Conservation (phyloP, 495 filamentous ascomycete species). For the Xylaria cubensis region DNA sequence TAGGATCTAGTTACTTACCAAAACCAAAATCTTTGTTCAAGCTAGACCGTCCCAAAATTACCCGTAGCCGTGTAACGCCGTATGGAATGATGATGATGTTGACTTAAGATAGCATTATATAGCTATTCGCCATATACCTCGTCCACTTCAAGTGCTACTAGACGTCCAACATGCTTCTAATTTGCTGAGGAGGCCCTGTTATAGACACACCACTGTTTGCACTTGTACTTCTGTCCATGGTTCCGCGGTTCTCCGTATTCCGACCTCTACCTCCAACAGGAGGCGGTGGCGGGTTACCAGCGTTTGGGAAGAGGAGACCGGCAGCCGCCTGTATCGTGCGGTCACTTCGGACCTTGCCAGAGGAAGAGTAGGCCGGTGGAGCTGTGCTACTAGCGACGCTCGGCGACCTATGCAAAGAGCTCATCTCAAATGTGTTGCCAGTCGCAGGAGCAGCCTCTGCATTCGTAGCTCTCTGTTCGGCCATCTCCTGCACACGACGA, state of each 20-base stretch:
- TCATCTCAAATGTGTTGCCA: slow-evolving; percentile 47
- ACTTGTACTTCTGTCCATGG: slow-evolving; percentile 42
- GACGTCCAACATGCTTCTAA: slow-evolving; percentile 66
- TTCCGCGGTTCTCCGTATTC: slow-evolving; percentile 25
- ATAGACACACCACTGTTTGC: slow-evolving; percentile 42
- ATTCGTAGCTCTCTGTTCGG: slow-evolving; percentile 50
- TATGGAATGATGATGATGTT: slow-evolving; percentile 19
- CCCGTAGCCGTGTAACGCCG: slow-evolving; percentile 16
- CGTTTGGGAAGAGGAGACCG: slow-evolving; percentile 46
- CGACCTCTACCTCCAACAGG: slow-evolving; percentile 41
- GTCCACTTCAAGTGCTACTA: slow-evolving; percentile 33
- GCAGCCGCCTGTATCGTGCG: slow-evolving; percentile 44
- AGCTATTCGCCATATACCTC: background rate
- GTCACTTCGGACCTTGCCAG: slow-evolving; percentile 46
- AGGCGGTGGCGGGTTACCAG: slow-evolving; percentile 39
- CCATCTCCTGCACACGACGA: slow-evolving; percentile 44
- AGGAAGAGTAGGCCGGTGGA: slow-evolving; percentile 40
- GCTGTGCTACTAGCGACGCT: slow-evolving; percentile 30
- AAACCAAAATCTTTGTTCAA: background rate
- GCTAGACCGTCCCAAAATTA: background rate
- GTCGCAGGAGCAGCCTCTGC: slow-evolving; percentile 26
- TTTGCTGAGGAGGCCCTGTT: slow-evolving; percentile 51
- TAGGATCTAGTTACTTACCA: background rate
- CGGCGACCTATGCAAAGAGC: slow-evolving; percentile 36
- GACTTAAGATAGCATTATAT: background rate